Base-by-base conservation (phyloP, 495 filamentous ascomycete species). In the Hypoxylon cercidicola region DNA sequence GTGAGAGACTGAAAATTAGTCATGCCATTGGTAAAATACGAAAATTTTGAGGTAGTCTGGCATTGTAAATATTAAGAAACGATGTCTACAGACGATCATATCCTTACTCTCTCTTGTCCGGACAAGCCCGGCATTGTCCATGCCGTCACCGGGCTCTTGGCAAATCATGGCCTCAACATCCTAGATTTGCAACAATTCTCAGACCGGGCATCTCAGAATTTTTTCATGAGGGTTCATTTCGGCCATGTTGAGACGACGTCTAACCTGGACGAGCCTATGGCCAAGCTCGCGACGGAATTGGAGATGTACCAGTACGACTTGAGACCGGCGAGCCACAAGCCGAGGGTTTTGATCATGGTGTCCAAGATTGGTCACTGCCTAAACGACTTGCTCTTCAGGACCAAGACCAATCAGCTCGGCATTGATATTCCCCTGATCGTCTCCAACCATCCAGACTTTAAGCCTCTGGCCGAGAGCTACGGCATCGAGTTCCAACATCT, bases 191-290 rank as follows among this genome's bases (percentile, higher is more conserved):
- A 88, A 70, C 89, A 92, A 74, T 91, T 88, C 78, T 87, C 87
- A 10, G 89, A 91, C 69, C 81, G 83, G 37, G 81, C 77, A 46
- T 87, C 84, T 6, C 69, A 86, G 71, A 86, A 81, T 34, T 92
- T 92, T 81, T 92, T 92, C 78, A 90, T 92, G 89, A 82, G 89
- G 70, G 85, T 90, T 61, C 88, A 89, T 71, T 91, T 91, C 62
- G 84, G 82, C 9, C 81, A 84, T 28, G 81, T 71, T 2, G 72
- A 72, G 30, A 75, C 75, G 59, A 75, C 74, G 7, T 72, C 76
- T 3, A 76, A 81, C 50, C 75, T 87, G 43, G 77, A 78, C 1
- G 69, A 81, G 54, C 75, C 78, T 19, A 88, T 91, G 59, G 70
- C 77, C 28, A 64, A 80, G 53, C 84, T 88, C 13, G 87, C 87